Base-by-base conservation (phyloP, 352 stramenopile species). In the Blastocystis hominis region DNA sequence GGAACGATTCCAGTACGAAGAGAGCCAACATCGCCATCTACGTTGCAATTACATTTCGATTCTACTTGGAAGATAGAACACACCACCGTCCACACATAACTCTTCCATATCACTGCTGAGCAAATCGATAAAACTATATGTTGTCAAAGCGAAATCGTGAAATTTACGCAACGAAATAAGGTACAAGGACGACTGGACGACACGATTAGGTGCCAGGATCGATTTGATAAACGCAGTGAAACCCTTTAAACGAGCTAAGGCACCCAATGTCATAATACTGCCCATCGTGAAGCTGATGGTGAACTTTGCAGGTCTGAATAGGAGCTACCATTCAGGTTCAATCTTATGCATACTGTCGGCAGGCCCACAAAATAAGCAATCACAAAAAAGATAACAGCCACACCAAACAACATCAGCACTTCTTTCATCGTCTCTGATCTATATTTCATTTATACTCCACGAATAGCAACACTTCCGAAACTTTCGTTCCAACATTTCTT, bases 271-370 rank as follows among this genome's bases (percentile, higher is more conserved):
- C 44, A 87, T 63, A 59, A 87, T 36, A 77, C 62, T 78, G 9
- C 77, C 77, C 62, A 78, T 78, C n/a, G 77, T 87, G 47, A 87
- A 87, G 34, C 77, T 87, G 44, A 87, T 87, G 5, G 62, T 64
- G 30, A 87, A 87, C 66, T 87, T 87, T 0, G 77, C 77, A 7
- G 77, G 77, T 59, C 77, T 55, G 40, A 87, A 6, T 30, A 87
- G 38, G 3, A 87, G 44, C 72, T 84, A 84, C 38, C 1, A 40
- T 68, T 68, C 17, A 66, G 3, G 9, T 3, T 17, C 30, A 46
- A 7, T 5, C 0, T 7, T 38, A 36, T 24, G 24, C n/a, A n/a
- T 24, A 84, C 62, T n/a, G 77, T 87, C 5, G 77, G 77, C 34
- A 87, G 47, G 10, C 77, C 77, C 36, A 87, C 56, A 5, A 87